Base-by-base conservation (phyloP, 225 moss, liverwort and hornwort species). In the Lunularia cruciata region DNA sequence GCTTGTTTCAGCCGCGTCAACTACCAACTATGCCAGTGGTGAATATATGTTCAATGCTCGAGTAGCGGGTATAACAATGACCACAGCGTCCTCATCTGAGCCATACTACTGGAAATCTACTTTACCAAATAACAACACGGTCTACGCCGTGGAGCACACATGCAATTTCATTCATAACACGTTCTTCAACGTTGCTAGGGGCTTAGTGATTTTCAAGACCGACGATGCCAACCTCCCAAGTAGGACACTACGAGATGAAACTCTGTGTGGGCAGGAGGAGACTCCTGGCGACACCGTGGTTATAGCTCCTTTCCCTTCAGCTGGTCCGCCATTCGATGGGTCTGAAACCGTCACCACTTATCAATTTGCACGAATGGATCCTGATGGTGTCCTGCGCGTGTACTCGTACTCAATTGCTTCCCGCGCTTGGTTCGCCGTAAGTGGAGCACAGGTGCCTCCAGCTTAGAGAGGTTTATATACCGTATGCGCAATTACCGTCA, bases 81-180 rank as follows among this genome's bases (percentile, higher is more conserved):
- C 39, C 54, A 26, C 26, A 27, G 53, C 43, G 3, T 6, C 18
- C 6, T 1, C 52, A 1, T 8, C 1, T 8, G 1, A 8, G 19
- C 26, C 59, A 5, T 27, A 27, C 26, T 32, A 12, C 13, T 59
- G 30, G 32, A 59, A 59, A 34, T 59, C 59, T 5, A 30, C n/a
- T 14, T 14, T 31, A 0, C 32, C 59, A 1, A 27, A 9, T 14
- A 59, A 59, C 59, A 14, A 73, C 46, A 38, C 20, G 31, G 12
- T 73, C 16, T 7, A 73, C 34, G 38, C 68, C 42, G 61, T 68
- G 31, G 23, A 57, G 8, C 60, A 61, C 52, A 78, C 77, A 8
- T 78, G 78, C 78, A 7, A 27, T 33, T 68, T 73, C 55, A 68
- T 61, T 31, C 72, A 78, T 35, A 68, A 78, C 54, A 33, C 25